Conservation (phyloP, 208 protist genomes). For the Trypanosoma cruzi region DNA sequence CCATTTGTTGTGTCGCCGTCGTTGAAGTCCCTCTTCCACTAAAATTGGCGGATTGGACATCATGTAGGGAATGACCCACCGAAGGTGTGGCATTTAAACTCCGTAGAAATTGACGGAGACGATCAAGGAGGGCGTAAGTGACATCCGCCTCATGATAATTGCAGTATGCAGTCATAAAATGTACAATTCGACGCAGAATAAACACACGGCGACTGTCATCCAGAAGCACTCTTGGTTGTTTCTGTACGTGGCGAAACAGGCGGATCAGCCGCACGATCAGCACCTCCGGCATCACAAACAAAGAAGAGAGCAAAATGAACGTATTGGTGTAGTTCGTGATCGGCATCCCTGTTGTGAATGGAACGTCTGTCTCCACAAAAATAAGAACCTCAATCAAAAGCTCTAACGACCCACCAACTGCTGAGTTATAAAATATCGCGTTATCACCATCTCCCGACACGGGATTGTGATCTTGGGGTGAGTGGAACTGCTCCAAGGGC, state of each 20-base stretch:
- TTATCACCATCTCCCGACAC: not conserved
- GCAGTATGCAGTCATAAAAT: constrained; percentile 65
- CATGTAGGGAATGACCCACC: not conserved
- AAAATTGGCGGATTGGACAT: not conserved
- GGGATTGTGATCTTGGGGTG: not conserved
- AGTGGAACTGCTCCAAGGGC: constrained; percentile 30
- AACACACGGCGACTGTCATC: constrained; percentile 40
- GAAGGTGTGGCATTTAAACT: not conserved
- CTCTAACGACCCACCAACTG: constrained; percentile 59
- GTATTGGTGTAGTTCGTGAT: constrained; percentile 63
- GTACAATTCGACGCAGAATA: constrained; percentile 51
- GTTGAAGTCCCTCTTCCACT: not conserved
- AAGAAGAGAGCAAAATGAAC: constrained; percentile 58
- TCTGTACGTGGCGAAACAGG: constrained; percentile 50
- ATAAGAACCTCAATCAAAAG: constrained; percentile 63
- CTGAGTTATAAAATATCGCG: not conserved
- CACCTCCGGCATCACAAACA: constrained; percentile 64
- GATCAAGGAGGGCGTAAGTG: constrained; percentile 43
- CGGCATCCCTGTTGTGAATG: constrained; percentile 54
- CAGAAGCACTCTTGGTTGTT: constrained; percentile 12
- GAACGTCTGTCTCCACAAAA: constrained; percentile 51
- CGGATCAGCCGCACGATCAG: constrained; percentile 63
- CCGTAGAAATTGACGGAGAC: constrained; percentile 41
- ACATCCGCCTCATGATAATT: constrained; percentile 62
- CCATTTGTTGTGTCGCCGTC: not conserved